Evolutionary conservation across 225 moss, liverwort and hornwort species (phyloP), one percentile per base, ranked within the genome.

Genomic region (Polytrichum formosum): DNA sequence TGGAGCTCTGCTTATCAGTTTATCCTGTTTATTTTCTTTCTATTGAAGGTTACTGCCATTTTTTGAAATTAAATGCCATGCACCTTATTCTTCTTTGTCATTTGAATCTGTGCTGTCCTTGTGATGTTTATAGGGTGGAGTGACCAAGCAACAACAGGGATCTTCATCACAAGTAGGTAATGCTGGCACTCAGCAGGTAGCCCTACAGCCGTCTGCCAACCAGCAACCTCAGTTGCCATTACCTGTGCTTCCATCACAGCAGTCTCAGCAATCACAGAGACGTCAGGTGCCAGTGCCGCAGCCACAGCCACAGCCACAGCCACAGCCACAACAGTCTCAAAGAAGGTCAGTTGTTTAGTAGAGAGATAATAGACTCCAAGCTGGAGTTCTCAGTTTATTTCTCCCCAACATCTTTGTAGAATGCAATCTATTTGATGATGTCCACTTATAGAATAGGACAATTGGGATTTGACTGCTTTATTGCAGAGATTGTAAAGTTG

Each of bases 141-240:
- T 61, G 35, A 23, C 54, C n/a, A 76, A 76, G 65, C 74, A 74
- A 18, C 80, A 74, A 5, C 72, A 77, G 69, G 77, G 63, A 62
- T 20, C 26, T 35, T 66, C 77, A 18, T 53, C 64, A 37, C 70
- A 55, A 66, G 0, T 31, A 22, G 69, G 26, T 33, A 61, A 33
- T 63, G 69, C 55, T 59, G 58, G 61, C 55, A 35, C 56, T 28
- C 53, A 70, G 17, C 83, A 74, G 56, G 20, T 54, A 29, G 53
- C 60, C 18, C 72, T 66, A 21, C 29, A 63, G 18, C 70, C 78
- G 61, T 29, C 64, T 54, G 67, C 73, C 35, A 76, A 62, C 64
- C 73, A 75, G 53, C 81, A 78, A 33, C 22, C 67, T 5, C 81
- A 81, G 73, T 76, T 80, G 78, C 70, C 74, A 18, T 26, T 67